These are phyloP conservation scores for Ophiostoma piceae DNA, from an alignment of 2,329 filamentous ascomycete species.

Conservation along the genomic window DNA sequence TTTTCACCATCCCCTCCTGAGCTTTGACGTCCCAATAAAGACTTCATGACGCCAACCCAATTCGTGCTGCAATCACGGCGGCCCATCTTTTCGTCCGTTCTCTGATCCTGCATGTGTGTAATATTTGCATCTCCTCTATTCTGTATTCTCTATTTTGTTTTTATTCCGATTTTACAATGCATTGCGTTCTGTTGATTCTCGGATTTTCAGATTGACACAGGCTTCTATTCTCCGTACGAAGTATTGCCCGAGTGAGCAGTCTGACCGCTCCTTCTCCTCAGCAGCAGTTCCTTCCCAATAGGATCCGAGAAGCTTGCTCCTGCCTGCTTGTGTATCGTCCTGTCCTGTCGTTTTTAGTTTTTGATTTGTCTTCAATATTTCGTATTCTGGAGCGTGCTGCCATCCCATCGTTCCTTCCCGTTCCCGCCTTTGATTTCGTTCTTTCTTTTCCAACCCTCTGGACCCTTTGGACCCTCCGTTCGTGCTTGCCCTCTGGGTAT, in stretches of 20 bases:
- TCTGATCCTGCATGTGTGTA: neutral
- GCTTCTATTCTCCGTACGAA: neutral
- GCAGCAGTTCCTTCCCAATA: neutral
- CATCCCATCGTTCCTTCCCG: neutral
- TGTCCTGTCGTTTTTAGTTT: neutral
- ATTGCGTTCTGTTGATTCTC: neutral
- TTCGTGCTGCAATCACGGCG: neutral
- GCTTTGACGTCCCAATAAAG: slow-evolving; percentile 5
- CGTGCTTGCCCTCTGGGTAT: neutral
- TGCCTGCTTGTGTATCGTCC: neutral
- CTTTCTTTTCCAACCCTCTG: neutral
- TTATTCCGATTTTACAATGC: neutral
- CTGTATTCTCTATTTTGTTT: neutral
- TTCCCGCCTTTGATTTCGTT: neutral
- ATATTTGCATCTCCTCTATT: neutral
- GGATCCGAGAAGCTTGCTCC: neutral
- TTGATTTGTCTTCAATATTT: neutral
- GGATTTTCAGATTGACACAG: neutral
- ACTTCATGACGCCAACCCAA: neutral
- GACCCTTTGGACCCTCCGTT: neutral
- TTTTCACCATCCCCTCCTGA: slow-evolving; percentile 1
- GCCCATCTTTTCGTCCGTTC: neutral
- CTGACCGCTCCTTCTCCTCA: neutral
- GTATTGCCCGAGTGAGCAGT: neutral
- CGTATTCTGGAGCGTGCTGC: neutral